phyloP scores from a whole-genome alignment of 176 grass and related monocot genomes.

The Musa acuminata region DNA sequence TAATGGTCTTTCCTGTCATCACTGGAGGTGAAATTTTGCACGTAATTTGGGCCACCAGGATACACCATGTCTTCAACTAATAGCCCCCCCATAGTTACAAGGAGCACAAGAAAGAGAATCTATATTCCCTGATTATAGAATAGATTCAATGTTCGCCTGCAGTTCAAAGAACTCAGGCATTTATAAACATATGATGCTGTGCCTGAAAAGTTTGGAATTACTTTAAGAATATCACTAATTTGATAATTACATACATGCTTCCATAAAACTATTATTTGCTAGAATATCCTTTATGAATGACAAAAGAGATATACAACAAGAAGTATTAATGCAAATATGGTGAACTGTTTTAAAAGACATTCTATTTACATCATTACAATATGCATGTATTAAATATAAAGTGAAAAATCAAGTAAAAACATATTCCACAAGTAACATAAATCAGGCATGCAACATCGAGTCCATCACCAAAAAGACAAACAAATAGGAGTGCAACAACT shows the following conservation, averaged over 20 bases:
- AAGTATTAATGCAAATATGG: too few species aligned
- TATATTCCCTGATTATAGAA: too few species aligned
- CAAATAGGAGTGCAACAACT: too few species aligned
- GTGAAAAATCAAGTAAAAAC: too few species aligned
- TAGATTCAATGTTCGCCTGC: not conserved
- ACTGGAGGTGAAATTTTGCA: constrained; percentile 2
- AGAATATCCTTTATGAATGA: not conserved
- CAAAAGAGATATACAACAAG: too few species aligned
- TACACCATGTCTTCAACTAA: constrained; percentile 15
- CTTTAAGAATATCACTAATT: not conserved
- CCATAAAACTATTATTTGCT: not conserved
- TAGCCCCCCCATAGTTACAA: constrained; percentile 7
- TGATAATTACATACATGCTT: not conserved
- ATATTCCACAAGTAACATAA: too few species aligned
- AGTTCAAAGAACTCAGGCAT: not conserved
- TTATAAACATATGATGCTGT: not conserved
- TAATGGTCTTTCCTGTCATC: not conserved
- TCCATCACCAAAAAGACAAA: too few species aligned
- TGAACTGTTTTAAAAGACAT: too few species aligned
- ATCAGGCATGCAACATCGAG: too few species aligned
- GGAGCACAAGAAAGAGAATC: too few species aligned
- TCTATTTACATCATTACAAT: too few species aligned
- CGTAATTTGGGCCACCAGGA: constrained; percentile 1
- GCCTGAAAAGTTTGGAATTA: not conserved
- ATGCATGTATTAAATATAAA: too few species aligned